Conservation (phyloP, 306 rosid genomes). For the Dryas drummondii region DNA sequence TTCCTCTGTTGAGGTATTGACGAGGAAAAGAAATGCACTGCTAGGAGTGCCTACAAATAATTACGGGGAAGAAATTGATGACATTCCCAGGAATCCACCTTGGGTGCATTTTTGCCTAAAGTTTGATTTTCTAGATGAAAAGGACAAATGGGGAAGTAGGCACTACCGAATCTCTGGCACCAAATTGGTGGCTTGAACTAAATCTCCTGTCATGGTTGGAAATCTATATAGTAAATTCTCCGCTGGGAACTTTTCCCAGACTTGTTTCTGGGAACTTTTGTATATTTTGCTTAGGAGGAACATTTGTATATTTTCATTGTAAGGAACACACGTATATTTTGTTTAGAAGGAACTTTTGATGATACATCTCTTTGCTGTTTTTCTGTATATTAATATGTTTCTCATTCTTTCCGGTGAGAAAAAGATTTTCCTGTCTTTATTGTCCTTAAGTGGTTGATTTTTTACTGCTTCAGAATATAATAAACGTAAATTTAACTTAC, state of each 20-base stretch:
- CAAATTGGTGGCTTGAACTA: constrained; percentile 17
- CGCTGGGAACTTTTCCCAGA: too few relatives aligned
- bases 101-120: constrained; percentile 63
- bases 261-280: background rate
- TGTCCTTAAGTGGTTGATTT: too few relatives aligned
- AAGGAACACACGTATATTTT: too few relatives aligned
- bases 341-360: too few relatives aligned
- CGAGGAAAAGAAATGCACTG: constrained; percentile 40
- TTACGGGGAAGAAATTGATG: constrained; percentile 4
- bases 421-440: too few relatives aligned
- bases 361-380: too few relatives aligned
- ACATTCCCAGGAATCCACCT: constrained; percentile 58
- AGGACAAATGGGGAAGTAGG: constrained; percentile 35
- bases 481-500: background rate
- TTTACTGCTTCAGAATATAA: too few relatives aligned
- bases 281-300: background rate
- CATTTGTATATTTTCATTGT: background rate
- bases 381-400: too few relatives aligned
- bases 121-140: constrained; percentile 36
- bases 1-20: constrained; percentile 29
- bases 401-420: too few relatives aligned
- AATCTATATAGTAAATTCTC: background rate
- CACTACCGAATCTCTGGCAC: constrained; percentile 49
- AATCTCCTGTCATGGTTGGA: background rate
- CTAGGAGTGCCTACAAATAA: constrained; percentile 42